Base-by-base conservation (phyloP, 2,329 filamentous ascomycete genomes). In the Neurospora sp. region DNA sequence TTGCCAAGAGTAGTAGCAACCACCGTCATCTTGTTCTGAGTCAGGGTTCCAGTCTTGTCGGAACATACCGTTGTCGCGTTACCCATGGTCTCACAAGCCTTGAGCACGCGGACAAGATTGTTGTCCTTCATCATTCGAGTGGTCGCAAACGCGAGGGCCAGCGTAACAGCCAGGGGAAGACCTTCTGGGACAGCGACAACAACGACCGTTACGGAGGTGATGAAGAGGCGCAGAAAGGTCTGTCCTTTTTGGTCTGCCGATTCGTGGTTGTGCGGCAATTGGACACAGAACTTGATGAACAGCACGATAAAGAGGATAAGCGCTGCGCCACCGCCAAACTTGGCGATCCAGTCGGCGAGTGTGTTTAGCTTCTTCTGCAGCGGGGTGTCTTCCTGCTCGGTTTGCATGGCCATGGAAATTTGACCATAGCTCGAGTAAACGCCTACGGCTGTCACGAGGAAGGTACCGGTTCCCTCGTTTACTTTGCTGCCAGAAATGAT, bases 41-140 rank as follows among this genome's bases (percentile, higher is more conserved):
- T 93, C 19, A 93, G 80, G 5, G 90, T 93, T 67, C 90, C 90
- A 1, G 90, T 93, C 80, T 93, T 93, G 78, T 93, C 92, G 4
- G 91, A 93, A 79, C 92, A 95, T 42, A 95, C 90, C 0, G 91
- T 91, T 1, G 88, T 90, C 38, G 88, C 88, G 74, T 91, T 91
- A 10, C 89, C 89, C 89, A 91, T 91, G 5, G 89, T 91, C 77
- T 92, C 89, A 78, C 89, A 91, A 70, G 89, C 89, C 73, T 89
- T 87, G 38, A 92, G 82, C 38, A 91, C 83, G 70, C 89, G 87
- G 17, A 92, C 89, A 46, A 91, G 80, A 73, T 92, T 92, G 80
- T 91, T 91, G 79, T 91, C 89, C 76, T 89, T 90, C 70, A 91
- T 81, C 85, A 92, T 90, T 36, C 88, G 84, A 39, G 87, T 91